Conservation (phyloP, 2,329 filamentous ascomycete genomes). For the Aspergillus sp. region DNA sequence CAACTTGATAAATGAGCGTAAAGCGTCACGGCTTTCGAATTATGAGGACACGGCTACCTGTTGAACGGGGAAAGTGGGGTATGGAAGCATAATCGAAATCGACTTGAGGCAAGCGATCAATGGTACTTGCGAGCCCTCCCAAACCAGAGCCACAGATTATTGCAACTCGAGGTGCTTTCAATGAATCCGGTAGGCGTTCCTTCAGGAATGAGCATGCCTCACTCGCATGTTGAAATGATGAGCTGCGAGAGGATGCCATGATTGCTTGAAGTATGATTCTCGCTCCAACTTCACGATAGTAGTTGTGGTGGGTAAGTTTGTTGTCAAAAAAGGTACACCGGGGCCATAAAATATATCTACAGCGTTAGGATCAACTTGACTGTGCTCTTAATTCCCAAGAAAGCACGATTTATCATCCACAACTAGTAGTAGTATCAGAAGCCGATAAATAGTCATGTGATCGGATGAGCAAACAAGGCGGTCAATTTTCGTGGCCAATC, state of each 20-base stretch:
- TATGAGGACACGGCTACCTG: conserved; percentile 48
- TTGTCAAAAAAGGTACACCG: neutral
- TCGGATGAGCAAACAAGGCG: neutral
- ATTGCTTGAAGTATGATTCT: neutral
- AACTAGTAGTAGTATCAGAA: too few species aligned
- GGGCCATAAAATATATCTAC: too few species aligned
- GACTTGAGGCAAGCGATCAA: conserved; percentile 52
- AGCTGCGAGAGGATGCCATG: neutral
- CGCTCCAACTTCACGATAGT: neutral
- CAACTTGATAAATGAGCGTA: conserved; percentile 37
- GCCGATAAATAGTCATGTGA: neutral
- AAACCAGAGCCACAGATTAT: conserved; percentile 68
- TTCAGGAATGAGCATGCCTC: conserved; percentile 57
- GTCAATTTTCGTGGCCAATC: neutral
- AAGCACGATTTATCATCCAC: too few species aligned
- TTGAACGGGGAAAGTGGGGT: conserved; percentile 63
- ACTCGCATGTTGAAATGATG: conserved; percentile 33
- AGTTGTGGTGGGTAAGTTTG: neutral
- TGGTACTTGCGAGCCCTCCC: conserved; percentile 60
- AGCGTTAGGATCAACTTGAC: too few species aligned
- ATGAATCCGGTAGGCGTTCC: conserved; percentile 49
- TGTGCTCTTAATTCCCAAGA: too few species aligned
- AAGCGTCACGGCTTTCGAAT: neutral
- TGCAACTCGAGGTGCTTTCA: conserved; percentile 60
- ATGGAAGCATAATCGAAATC: conserved; percentile 62